Base-by-base conservation (phyloP, 352 stramenopile genomes). In the Globisporangium orthogonon region DNA sequence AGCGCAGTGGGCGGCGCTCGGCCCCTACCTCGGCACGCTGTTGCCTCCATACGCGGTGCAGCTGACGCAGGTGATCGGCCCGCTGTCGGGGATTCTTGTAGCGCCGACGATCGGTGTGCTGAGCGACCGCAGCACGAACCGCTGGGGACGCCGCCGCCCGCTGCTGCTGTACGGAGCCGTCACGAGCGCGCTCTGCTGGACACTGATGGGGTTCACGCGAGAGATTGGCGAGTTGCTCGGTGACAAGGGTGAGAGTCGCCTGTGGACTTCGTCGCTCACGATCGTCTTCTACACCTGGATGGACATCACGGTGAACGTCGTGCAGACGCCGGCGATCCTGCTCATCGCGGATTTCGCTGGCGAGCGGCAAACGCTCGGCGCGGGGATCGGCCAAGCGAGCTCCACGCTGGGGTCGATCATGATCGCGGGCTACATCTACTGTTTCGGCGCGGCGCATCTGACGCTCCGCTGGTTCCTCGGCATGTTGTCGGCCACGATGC, bases 211-310 rank as follows among this genome's bases (percentile, higher is more conserved):
- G 44, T 84, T 82, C 61, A 86, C 78, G 23, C 65, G 68, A 18
- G 61, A 85, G n/a, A 65, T 92, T 18, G 83, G 80, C n/a, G 67
- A 80, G 11, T 29, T 74, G 3, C 66, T 90, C 11, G 83, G 83
- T 29, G 80, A 92, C 53, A 63, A 64, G 0, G 74, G 66, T 1
- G 60, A 76, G 10, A 31, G 37, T 31, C 76, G 77, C 15, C 62
- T 66, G n/a, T 87, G 69, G 62, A 89, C 78, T 6, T 70, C 74
- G 7, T 58, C 71, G 40, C 63, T 92, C 52, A 85, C 74, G 18
- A 71, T 92, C 33, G 15, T 88, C 30, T 89, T 89, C 61, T 92
- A 92, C 65, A 80, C 78, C 29, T 92, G 78, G 80, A 92, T 91
- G 78, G 83, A 92, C 51, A 70, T 91, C 46, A 92, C 80, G 0